Conservation (phyloP, 495 filamentous ascomycete genomes). For the Annulohypoxylon maeteangense region DNA sequence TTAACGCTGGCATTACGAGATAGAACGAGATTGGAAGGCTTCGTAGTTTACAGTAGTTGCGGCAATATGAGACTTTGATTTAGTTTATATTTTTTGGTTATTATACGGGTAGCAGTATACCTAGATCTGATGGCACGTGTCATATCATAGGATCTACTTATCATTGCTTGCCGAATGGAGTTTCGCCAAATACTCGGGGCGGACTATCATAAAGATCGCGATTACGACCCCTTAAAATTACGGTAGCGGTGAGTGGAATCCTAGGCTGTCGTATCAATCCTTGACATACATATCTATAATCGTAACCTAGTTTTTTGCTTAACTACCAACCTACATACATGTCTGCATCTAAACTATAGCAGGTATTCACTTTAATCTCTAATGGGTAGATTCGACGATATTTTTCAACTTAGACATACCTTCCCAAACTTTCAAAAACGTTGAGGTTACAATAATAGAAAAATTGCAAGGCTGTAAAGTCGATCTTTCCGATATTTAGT, state of each 20-base stretch:
- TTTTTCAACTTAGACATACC: not conserved
- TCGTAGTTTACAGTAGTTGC: constrained; percentile 40
- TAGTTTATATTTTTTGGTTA: constrained; percentile 2
- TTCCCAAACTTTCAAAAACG: not conserved
- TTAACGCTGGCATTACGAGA: constrained; percentile 40
- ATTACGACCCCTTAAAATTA: constrained; percentile 1
- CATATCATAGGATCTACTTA: not conserved
- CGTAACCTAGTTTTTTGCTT: not conserved
- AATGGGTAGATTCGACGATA: too few relatives aligned
- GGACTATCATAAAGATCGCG: constrained; percentile 2
- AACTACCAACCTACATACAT: not conserved
- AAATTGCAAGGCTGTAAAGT: not conserved
- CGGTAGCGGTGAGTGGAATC: constrained; percentile 7
- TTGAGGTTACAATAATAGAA: not conserved
- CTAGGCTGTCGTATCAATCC: not conserved
- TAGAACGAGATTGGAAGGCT: constrained; percentile 44
- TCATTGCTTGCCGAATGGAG: not conserved
- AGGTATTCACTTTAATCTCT: not conserved
- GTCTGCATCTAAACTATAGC: not conserved
- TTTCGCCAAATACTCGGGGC: constrained; percentile 2
- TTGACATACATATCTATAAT: not conserved
- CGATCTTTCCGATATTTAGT: constrained; percentile 2
- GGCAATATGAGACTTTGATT: constrained; percentile 33
- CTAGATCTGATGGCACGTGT: not conserved
- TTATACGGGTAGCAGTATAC: not conserved